Conservation (phyloP, 345 rosid species). For the Euphorbia peplus region DNA sequence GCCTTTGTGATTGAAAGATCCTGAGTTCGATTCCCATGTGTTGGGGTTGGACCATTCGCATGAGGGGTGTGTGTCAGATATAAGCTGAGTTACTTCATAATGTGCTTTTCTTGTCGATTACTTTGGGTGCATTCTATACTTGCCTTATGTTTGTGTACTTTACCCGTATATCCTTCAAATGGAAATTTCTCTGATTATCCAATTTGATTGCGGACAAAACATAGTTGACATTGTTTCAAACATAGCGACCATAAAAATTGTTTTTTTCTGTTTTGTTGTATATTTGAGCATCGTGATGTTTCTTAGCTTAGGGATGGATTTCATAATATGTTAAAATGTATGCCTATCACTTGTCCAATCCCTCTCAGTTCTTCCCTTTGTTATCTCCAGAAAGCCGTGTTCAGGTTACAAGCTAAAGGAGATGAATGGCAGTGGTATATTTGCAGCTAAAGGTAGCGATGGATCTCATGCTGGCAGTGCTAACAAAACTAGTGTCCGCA, state of each 20-base stretch:
- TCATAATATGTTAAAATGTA: neutral
- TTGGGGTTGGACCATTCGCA: too few relatives aligned
- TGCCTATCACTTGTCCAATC: neutral
- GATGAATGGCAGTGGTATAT: slow-evolving; percentile 31
- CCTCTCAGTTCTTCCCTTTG: neutral
- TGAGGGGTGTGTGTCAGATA: too few relatives aligned
- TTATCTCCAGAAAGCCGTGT: slow-evolving; percentile 24
- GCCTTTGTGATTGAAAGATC: too few relatives aligned
- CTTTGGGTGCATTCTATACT: too few relatives aligned
- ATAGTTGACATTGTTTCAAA: neutral
- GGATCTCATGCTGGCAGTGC: slow-evolving; percentile 12
- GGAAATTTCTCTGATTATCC: neutral
- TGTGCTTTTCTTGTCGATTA: neutral
- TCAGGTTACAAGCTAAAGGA: slow-evolving; percentile 29
- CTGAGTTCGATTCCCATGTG: too few relatives aligned
- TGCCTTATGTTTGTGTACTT: neutral
- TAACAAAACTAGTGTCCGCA: slow-evolving; percentile 25
- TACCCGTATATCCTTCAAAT: neutral
- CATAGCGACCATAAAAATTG: neutral
- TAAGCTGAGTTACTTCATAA: neutral
- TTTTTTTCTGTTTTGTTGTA: neutral
- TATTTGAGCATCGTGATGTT: neutral
- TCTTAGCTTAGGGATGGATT: neutral
- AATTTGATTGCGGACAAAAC: neutral
- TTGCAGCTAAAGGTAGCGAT: slow-evolving; percentile 17